phyloP scores from a whole-genome alignment of 2,329 filamentous ascomycete genomes.

The Talaromyces sp. region DNA sequence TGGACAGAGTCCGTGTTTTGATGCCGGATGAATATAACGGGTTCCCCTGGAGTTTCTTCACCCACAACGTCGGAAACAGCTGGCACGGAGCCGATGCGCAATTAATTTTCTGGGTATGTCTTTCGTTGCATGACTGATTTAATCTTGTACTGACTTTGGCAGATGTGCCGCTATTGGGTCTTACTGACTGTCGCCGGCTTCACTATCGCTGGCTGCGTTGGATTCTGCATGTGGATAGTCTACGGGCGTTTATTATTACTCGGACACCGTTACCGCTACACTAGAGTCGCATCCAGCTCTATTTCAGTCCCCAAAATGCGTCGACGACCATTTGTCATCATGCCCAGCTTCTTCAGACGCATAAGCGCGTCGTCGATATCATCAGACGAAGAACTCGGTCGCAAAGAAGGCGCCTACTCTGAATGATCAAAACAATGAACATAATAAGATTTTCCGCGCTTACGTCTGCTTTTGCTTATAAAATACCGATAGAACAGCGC shows the following conservation, averaged over 20 bases:
- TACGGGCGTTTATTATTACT: constrained; percentile 50
- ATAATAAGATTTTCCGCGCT: background rate
- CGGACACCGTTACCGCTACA: constrained; percentile 38
- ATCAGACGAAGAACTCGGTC: constrained; percentile 38
- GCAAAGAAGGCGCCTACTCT: constrained; percentile 38
- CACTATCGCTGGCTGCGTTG: constrained; percentile 48
- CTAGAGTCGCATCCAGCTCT: constrained; percentile 23
- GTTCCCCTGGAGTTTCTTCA: constrained; percentile 70
- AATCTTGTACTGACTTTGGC: constrained; percentile 5
- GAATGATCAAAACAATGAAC: constrained; percentile 28
- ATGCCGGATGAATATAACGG: constrained; percentile 70
- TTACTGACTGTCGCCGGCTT: constrained; percentile 55
- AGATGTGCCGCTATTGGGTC: constrained; percentile 59
- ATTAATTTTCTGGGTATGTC: constrained; percentile 62
- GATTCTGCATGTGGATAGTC: constrained; percentile 51
- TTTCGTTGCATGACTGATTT: background rate
- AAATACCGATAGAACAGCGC: constrained; percentile 19
- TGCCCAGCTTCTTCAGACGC: constrained; percentile 39
- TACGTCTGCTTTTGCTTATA: background rate
- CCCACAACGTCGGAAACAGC: constrained; percentile 62
- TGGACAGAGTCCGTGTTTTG: constrained; percentile 63
- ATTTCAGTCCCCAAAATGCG: constrained; percentile 29
- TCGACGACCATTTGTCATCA: constrained; percentile 34
- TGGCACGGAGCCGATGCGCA: constrained; percentile 65
- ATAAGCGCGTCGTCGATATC: constrained; percentile 43